phyloP scores from a whole-genome alignment of 352 stramenopile species.

The Pythium brachiatum region DNA sequence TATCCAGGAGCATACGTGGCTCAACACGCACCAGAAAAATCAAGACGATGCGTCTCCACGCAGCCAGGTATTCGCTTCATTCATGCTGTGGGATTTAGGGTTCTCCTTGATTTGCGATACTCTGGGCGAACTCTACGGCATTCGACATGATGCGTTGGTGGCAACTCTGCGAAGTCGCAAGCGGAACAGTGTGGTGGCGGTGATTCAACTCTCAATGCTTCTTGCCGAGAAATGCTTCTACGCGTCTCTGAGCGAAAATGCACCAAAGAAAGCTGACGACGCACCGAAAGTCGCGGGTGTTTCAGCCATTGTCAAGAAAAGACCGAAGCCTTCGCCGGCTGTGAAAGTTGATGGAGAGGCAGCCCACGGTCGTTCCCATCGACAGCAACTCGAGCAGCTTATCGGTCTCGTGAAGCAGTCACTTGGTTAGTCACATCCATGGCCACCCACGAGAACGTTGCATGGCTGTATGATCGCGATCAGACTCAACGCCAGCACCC shows the following conservation, averaged over 20 bases:
- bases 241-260: neutral
- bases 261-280: neutral
- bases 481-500: constrained; percentile 60
- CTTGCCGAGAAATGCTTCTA: constrained; percentile 15
- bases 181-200: constrained; percentile 22
- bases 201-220: constrained; percentile 24
- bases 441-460: constrained; percentile 58
- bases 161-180: constrained; percentile 4
- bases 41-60: neutral
- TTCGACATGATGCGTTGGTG: constrained; percentile 3
- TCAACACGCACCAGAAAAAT: constrained; percentile 2
- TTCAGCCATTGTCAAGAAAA: constrained; percentile 7
- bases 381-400: constrained; percentile 46
- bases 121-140: constrained; percentile 24
- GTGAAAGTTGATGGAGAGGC: neutral
- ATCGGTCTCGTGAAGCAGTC: constrained; percentile 49
- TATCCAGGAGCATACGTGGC: constrained; percentile 44
- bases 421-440: constrained; percentile 36
- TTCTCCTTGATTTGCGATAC: constrained; percentile 14
- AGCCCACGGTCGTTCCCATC: neutral
- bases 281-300: constrained; percentile 7
- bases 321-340: neutral
- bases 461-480: constrained; percentile 66
- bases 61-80: constrained; percentile 6
- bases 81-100: constrained; percentile 26